phyloP scores from a whole-genome alignment of 2,329 filamentous ascomycete species.

The Cordyceps tenuipes region DNA sequence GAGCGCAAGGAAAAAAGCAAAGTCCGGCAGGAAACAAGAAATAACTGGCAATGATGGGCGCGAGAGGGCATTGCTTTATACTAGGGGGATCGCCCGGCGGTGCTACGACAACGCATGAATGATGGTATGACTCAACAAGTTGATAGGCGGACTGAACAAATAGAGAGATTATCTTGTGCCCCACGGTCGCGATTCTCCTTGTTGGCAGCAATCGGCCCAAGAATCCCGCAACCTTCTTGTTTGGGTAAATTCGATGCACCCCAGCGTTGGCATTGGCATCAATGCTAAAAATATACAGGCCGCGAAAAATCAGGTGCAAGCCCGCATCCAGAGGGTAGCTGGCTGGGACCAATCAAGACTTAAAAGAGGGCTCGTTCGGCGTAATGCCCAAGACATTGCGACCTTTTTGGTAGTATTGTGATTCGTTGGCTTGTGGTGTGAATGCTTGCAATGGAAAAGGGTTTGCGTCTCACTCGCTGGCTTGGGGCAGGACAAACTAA shows the following conservation, averaged over 20 bases:
- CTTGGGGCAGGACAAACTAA: neutral
- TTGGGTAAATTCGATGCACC: neutral
- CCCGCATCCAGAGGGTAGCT: neutral
- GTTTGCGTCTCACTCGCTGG: neutral
- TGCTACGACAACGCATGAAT: neutral
- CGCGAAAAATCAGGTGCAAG: neutral
- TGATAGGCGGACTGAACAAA: neutral
- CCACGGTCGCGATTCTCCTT: neutral
- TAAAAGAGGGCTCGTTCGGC: neutral
- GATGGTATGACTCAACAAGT: neutral
- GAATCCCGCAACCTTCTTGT: neutral
- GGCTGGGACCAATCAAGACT: neutral
- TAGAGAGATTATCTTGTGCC: neutral
- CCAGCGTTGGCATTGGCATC: neutral
- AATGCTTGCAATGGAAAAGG: neutral
- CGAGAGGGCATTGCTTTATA: neutral
- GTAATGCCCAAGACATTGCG: neutral
- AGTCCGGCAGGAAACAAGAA: neutral
- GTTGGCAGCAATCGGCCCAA: neutral
- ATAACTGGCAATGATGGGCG: neutral
- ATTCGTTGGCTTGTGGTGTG: neutral
- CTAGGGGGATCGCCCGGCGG: neutral
- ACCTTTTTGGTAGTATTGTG: neutral
- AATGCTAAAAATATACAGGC: conserved; percentile 1
- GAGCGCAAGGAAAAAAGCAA: neutral